Base-by-base conservation (phyloP, 179 eudicot genomes). In the Patellifolia procumbens region DNA sequence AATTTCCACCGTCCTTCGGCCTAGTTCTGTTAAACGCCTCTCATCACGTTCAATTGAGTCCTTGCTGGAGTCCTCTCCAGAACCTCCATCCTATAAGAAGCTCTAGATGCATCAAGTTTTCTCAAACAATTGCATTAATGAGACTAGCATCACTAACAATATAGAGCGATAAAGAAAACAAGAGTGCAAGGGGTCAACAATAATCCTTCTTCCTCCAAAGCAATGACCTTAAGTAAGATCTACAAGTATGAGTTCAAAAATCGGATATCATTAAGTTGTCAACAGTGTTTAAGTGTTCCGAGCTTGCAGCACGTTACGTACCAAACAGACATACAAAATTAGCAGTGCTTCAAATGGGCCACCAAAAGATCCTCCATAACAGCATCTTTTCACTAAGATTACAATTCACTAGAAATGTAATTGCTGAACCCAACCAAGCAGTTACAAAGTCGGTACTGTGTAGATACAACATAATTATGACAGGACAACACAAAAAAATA, bases 1-100 rank as follows among this genome's bases (percentile, higher is more conserved):
- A 72, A 91, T 95, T 84, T 95, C 99, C 72, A 95, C 91, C 4
- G 99, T 95, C 83, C 98, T 88, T 46, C 98, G 92, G 72, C 99
- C 99, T 76, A 95, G 76, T 80, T 90, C 97, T 35, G 97, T 95
- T 73, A 95, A 86, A 78, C 95, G 92, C 86, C 93, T 93, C 82
- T 93, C 97, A 81, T 93, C 99, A 63, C 90, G 97, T 79, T 93
- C 98, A 66, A 91, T 85, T 32, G 95, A 79, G 68, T 91, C 98
- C 78, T 89, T 93, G 79, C 70, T 89, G 83, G 85, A 84, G 71
- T 95, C 98, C 84, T 90, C 99, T 63, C 97, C 97, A 76, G 86
- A 81, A 68, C 84, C 82, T 61, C 95, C 99, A 78, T 95, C 99
- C 98, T 95, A 73, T 70, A 82, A 56, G 78, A 56, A 70, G 48